phyloP scores from a whole-genome alignment of 345 rosid species.

The Citrus australasica region DNA sequence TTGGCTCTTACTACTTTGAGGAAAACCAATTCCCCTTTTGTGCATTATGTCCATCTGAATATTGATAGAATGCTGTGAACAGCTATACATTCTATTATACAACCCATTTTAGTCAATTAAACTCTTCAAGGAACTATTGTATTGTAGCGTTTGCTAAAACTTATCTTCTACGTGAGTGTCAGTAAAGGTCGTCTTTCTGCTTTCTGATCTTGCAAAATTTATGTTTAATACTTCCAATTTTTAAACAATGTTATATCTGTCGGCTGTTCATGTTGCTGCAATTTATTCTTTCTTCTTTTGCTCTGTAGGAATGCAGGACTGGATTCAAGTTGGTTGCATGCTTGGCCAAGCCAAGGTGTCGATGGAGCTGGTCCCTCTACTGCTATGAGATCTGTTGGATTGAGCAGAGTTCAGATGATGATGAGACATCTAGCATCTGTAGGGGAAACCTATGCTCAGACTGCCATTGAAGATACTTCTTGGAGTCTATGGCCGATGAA shows the following conservation, averaged over 20 bases:
- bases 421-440: conserved; percentile 99
- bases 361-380: conserved; percentile 96
- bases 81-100: neutral
- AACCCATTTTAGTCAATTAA: neutral
- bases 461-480: conserved; percentile 81
- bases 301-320: conserved; percentile 65
- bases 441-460: conserved; percentile 89
- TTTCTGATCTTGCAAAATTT: neutral
- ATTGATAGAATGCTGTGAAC: neutral
- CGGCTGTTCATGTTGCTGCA: neutral
- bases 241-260: neutral
- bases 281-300: conserved; percentile 11
- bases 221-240: neutral
- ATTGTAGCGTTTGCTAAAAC: neutral
- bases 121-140: neutral
- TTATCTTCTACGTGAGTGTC: neutral
- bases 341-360: conserved; percentile 71
- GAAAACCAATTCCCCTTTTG: neutral
- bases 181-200: neutral
- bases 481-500: conserved; percentile 92
- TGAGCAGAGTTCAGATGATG: conserved; percentile 95
- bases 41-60: neutral
- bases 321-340: conserved; percentile 73
- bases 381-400: conserved; percentile 67
- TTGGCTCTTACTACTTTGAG: neutral